Evolutionary conservation across 352 stramenopile genomes (phyloP).

Genomic region (Phytophthora sp.): DNA sequence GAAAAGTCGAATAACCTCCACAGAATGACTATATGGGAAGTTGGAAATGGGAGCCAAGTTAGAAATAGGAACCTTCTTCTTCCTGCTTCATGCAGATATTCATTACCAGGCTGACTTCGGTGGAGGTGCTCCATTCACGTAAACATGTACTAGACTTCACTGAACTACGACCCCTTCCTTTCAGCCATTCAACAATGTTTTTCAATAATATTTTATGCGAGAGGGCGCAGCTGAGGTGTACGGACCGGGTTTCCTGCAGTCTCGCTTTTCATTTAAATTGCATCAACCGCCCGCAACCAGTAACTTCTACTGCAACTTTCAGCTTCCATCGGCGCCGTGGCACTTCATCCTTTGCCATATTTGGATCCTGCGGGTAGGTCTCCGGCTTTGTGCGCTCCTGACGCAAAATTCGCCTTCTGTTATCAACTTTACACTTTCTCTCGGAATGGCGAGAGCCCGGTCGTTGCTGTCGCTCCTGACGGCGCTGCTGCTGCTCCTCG

Average conservation of each 20-base stretch:
- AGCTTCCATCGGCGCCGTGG: constrained; percentile 16
- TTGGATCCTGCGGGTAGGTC: too few relatives aligned
- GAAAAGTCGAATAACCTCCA: too few relatives aligned
- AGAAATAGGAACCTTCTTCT: neutral
- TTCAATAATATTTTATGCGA: constrained; percentile 19
- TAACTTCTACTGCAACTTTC: too few relatives aligned
- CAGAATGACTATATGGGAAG: too few relatives aligned
- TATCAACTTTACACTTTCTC: constrained; percentile 24
- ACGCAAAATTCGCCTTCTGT: constrained; percentile 9
- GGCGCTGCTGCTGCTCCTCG: constrained; percentile 34
- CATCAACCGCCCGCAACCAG: too few relatives aligned
- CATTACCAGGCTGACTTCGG: neutral
- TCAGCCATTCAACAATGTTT: constrained; percentile 17
- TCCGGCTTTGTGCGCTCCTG: constrained; percentile 8
- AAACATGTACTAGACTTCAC: too few relatives aligned
- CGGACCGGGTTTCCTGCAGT: constrained; percentile 10
- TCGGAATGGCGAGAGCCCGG: constrained; percentile 26
- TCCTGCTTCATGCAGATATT: too few relatives aligned
- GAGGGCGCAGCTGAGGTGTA: too few relatives aligned
- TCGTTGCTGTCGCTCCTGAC: constrained; percentile 30
- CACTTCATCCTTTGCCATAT: constrained; percentile 23
- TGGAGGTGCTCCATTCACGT: too few relatives aligned
- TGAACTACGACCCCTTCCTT: neutral
- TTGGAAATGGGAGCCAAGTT: too few relatives aligned
- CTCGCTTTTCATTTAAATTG: constrained; percentile 22